These are phyloP conservation scores for Scenedesmus sp. DNA, from an alignment of 163 green algal species.

Conservation along the genomic window DNA sequence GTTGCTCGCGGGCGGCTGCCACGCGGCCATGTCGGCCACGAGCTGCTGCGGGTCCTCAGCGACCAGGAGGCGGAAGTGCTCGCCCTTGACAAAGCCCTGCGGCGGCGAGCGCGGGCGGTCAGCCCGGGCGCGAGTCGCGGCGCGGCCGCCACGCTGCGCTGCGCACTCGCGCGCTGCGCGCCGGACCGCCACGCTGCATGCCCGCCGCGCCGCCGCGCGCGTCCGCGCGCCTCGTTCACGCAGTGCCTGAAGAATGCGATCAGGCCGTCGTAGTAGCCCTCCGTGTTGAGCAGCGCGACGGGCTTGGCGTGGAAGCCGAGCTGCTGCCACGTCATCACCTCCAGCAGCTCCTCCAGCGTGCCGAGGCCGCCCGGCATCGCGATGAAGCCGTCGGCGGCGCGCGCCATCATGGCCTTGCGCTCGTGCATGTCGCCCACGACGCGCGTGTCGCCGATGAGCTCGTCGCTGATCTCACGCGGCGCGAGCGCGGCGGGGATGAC, in stretches of 20 bases:
- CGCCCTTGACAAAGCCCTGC: constrained; percentile 63
- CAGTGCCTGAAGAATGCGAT: constrained; percentile 83
- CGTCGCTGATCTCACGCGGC: constrained; percentile 62
- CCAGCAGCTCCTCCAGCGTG: constrained; percentile 90
- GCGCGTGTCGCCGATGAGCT: constrained; percentile 47
- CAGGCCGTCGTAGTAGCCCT: constrained; percentile 86
- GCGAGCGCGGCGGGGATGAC: constrained; percentile 82
- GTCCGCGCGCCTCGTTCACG: constrained; percentile 54
- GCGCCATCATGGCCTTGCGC: constrained; percentile 79
- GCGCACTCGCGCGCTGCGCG: no score
- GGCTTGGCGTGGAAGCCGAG: constrained; percentile 84
- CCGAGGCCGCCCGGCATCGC: constrained; percentile 88
- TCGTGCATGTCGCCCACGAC: constrained; percentile 83
- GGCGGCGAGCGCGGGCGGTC: no score
- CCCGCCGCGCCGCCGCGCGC: no score
- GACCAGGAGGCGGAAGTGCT: constrained; percentile 29
- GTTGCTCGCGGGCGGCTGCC: constrained; percentile 29
- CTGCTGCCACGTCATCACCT: constrained; percentile 58
- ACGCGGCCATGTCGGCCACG: constrained; percentile 23
- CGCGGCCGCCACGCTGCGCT: no score
- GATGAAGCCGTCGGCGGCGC: constrained; percentile 90
- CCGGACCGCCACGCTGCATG: neutral
- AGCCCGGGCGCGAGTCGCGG: no score
- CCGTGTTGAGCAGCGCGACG: constrained; percentile 86
- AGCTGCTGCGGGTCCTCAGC: constrained; percentile 18